Evolutionary conservation across 805 yeast genomes (phyloP).

Genomic region (Dipodascus albidus): DNA sequence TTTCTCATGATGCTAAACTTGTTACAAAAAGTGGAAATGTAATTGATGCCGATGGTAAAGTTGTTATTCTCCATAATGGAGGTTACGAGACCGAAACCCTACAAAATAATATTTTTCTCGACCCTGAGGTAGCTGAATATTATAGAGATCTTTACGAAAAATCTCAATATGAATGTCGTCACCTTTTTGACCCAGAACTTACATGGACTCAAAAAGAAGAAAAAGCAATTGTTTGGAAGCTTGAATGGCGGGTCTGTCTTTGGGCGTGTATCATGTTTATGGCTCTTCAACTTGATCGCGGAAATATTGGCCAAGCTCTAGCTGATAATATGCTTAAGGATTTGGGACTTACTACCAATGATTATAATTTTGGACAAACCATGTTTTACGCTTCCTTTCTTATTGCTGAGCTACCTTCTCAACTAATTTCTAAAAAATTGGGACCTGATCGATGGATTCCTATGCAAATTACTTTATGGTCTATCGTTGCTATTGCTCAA

Average conservation of each 20-base stretch:
- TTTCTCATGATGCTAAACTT: not conserved
- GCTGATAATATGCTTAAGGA: conserved; percentile 46
- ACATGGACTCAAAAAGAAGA: conserved; percentile 47
- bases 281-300: conserved; percentile 48
- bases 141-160: conserved; percentile 36
- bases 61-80: not conserved
- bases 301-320: conserved; percentile 45
- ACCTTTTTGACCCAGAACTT: conserved; percentile 45
- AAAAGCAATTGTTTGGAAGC: conserved; percentile 34
- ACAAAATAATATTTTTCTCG: conserved; percentile 23
- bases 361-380: conserved; percentile 50
- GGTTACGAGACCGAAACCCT: not conserved
- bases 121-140: conserved; percentile 36
- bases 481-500: conserved; percentile 43
- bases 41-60: not conserved
- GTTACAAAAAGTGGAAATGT: not conserved
- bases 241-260: conserved; percentile 44
- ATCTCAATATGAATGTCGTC: conserved; percentile 42
- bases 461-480: conserved; percentile 46
- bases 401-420: conserved; percentile 56
- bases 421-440: conserved; percentile 46
- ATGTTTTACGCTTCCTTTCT: conserved; percentile 44
- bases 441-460: conserved; percentile 63
- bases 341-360: conserved; percentile 39
- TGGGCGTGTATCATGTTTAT: conserved; percentile 51